These are phyloP conservation scores for Lepidium didymum DNA, from an alignment of 345 rosid genomes.

Conservation along the genomic window DNA sequence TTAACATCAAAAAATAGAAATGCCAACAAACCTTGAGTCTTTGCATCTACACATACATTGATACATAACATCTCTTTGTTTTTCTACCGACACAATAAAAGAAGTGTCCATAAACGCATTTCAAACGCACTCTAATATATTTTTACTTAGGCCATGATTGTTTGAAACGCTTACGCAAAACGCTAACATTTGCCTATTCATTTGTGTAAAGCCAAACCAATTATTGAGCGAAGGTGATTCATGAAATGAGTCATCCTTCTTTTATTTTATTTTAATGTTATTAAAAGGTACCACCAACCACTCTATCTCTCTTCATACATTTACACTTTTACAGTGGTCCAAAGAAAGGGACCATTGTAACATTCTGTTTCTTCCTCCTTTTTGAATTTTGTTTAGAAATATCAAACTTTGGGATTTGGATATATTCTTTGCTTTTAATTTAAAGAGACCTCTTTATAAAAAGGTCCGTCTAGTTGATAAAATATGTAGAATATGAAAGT, in stretches of 20 bases:
- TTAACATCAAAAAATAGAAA: background rate
- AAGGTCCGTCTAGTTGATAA: background rate
- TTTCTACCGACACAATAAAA: background rate
- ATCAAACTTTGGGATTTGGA: background rate
- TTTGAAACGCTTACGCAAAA: background rate
- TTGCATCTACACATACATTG: background rate
- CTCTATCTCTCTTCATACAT: background rate
- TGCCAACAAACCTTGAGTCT: background rate
- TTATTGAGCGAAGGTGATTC: background rate
- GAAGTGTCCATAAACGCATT: background rate
- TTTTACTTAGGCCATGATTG: background rate
- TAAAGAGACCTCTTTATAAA: background rate
- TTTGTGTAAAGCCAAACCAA: background rate
- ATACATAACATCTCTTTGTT: background rate
- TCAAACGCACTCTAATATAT: background rate
- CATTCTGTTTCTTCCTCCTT: background rate
- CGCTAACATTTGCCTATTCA: background rate
- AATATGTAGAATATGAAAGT: conserved; percentile 4
- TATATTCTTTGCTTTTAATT: background rate
- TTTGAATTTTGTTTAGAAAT: background rate
- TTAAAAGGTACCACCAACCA: background rate
- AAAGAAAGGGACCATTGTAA: background rate
- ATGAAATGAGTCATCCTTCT: conserved; percentile 3
- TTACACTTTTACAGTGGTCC: background rate
- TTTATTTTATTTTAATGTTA: background rate